These are phyloP conservation scores for Colletotrichum graminicola DNA, from an alignment of 2,329 filamentous ascomycete genomes.

Conservation along the genomic window DNA sequence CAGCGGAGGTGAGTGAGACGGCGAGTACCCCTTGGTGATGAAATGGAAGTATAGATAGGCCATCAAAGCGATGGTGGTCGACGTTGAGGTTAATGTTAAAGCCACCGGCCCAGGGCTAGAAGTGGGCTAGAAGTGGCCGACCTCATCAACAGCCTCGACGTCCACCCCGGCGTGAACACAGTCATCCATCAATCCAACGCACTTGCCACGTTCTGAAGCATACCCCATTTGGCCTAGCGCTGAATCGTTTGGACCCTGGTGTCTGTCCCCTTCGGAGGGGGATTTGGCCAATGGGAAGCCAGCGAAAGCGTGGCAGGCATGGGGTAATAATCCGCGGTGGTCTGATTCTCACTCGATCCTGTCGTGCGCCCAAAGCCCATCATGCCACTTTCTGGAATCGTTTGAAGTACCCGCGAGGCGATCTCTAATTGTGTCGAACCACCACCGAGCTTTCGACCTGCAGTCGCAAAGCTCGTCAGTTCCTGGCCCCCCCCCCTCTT, in stretches of 20 bases:
- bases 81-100: neutral
- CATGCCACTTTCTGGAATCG: conserved; percentile 41
- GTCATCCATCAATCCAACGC: conserved; percentile 22
- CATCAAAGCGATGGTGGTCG: neutral
- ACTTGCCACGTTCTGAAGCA: conserved; percentile 40
- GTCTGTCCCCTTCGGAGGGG: conserved; percentile 8
- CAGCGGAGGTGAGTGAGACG: neutral
- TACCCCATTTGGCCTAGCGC: conserved; percentile 27
- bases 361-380: conserved; percentile 40
- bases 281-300: conserved; percentile 28
- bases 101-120: conserved; percentile 9
- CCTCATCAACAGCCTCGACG: conserved; percentile 29
- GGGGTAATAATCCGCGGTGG: conserved; percentile 41
- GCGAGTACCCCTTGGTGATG: neutral
- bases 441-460: conserved; percentile 34
- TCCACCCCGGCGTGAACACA: conserved; percentile 27
- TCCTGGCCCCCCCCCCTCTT: conserved; percentile 24
- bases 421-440: conserved; percentile 41
- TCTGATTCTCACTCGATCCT: conserved; percentile 42
- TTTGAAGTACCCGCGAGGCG: conserved; percentile 40
- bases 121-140: conserved; percentile 1
- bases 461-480: conserved; percentile 38
- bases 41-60: neutral
- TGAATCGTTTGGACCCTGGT: conserved; percentile 28
- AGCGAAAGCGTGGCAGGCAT: conserved; percentile 33